phyloP scores from a whole-genome alignment of 371 early-diverging fungal genomes.

The Lichtheimia ornata region DNA sequence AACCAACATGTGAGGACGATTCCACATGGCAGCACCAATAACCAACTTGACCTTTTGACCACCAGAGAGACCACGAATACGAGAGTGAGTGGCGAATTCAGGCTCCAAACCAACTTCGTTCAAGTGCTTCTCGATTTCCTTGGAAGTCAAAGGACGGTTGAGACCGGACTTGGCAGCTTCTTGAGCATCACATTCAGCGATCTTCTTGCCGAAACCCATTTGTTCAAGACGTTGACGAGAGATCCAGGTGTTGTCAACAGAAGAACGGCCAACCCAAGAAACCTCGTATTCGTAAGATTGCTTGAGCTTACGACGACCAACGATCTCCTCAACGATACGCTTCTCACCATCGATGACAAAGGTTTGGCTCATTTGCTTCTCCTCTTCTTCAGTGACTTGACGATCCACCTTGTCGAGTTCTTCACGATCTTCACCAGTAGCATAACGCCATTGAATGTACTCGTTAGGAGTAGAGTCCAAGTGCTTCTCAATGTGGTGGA shows the following conservation, averaged over 20 bases:
- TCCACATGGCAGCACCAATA: too few species aligned
- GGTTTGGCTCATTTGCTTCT: constrained; percentile 63
- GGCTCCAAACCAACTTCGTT: constrained; percentile 69
- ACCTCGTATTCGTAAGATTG: constrained; percentile 72
- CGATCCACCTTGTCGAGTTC: constrained; percentile 68
- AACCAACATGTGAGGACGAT: constrained; percentile 85
- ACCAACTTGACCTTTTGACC: constrained; percentile 93
- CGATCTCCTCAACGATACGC: constrained; percentile 58
- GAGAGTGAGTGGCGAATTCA: constrained; percentile 80
- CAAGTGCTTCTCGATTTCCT: constrained; percentile 73
- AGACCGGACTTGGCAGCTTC: constrained; percentile 69
- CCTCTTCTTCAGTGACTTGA: constrained; percentile 63
- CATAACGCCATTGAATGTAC: constrained; percentile 88
- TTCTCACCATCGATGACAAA: constrained; percentile 69
- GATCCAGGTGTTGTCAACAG: constrained; percentile 73
- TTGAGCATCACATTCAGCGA: constrained; percentile 65
- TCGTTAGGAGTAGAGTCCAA: constrained; percentile 79
- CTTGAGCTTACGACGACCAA: constrained; percentile 72
- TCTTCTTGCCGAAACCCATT: constrained; percentile 70
- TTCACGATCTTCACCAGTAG: constrained; percentile 80
- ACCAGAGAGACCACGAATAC: constrained; percentile 86
- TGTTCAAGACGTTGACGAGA: constrained; percentile 69
- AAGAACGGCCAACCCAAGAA: constrained; percentile 59
- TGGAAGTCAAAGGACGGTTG: constrained; percentile 65
- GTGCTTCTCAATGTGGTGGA: constrained; percentile 85